phyloP scores from a whole-genome alignment of 1,139 yeast genomes.

The Kluyveromyces marxianus region DNA sequence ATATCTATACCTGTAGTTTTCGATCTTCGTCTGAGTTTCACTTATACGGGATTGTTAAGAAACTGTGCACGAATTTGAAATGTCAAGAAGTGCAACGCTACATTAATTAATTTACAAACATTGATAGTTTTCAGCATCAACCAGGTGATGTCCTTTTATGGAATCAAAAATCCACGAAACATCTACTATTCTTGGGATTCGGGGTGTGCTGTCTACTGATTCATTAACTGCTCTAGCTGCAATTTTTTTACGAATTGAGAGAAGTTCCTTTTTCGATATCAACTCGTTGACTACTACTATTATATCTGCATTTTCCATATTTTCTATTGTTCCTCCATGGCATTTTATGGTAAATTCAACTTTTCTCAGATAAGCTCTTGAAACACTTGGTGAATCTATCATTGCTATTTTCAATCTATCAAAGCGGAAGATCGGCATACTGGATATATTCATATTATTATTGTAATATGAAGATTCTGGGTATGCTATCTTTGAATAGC shows the following conservation, averaged over 20 bases:
- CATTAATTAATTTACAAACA: slow-evolving; percentile 5
- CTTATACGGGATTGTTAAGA: no score
- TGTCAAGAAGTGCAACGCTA: no score
- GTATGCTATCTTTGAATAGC: no score
- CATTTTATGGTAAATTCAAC: slow-evolving; percentile 13
- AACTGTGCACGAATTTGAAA: no score
- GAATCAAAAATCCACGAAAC: slow-evolving; percentile 39
- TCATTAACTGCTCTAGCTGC: slow-evolving; percentile 19
- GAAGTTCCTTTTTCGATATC: slow-evolving; percentile 3
- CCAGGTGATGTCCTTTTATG: slow-evolving; percentile 35
- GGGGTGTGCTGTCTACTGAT: slow-evolving; percentile 18
- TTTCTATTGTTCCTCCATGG: slow-evolving; percentile 25
- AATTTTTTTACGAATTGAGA: slow-evolving; percentile 19
- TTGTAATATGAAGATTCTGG: no score
- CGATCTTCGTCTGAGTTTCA: no score
- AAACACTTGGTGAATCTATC: slow-evolving; percentile 10
- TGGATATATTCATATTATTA: no score
- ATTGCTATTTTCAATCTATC: slow-evolving; percentile 28
- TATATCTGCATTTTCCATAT: slow-evolving; percentile 18
- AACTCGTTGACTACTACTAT: slow-evolving; percentile 18
- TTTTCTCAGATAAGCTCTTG: slow-evolving; percentile 6
- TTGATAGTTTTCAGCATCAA: slow-evolving; percentile 38
- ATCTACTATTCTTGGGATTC: slow-evolving; percentile 44
- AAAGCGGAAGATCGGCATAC: slow-evolving; percentile 23
- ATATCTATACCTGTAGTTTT: no score